Conservation (phyloP, 352 stramenopile genomes). For the Phytophthora brassicae region DNA sequence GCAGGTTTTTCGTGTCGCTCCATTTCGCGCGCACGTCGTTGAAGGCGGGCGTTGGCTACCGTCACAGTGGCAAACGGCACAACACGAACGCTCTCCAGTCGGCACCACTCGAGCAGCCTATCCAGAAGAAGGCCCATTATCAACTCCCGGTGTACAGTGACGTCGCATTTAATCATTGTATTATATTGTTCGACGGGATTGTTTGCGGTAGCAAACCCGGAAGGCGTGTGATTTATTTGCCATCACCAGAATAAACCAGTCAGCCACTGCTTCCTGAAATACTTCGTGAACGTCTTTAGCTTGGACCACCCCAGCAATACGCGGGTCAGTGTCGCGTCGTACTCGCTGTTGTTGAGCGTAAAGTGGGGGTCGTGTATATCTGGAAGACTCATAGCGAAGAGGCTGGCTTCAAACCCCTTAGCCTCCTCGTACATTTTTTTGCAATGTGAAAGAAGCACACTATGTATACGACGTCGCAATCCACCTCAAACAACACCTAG, state of each 20-base stretch:
- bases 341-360: too few relatives aligned
- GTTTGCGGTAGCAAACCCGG: background rate
- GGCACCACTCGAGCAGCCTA: background rate
- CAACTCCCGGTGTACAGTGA: background rate
- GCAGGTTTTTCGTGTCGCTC: background rate
- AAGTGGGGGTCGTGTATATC: too few relatives aligned
- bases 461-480: too few relatives aligned
- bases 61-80: background rate
- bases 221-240: background rate
- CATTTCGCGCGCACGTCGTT: slow-evolving; percentile 6
- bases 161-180: background rate
- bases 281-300: background rate
- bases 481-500: too few relatives aligned
- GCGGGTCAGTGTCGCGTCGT: too few relatives aligned
- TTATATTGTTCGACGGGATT: background rate
- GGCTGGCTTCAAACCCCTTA: too few relatives aligned
- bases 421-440: too few relatives aligned
- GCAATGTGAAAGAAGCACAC: too few relatives aligned
- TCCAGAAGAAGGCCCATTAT: background rate
- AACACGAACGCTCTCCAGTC: background rate
- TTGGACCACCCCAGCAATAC: too few relatives aligned
- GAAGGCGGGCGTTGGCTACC: background rate
- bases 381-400: too few relatives aligned
- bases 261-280: slow-evolving; percentile 11
- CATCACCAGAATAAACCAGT: background rate